Conservation (phyloP, 192 early-diverging fungal species). For the Dissophora globulifera region DNA sequence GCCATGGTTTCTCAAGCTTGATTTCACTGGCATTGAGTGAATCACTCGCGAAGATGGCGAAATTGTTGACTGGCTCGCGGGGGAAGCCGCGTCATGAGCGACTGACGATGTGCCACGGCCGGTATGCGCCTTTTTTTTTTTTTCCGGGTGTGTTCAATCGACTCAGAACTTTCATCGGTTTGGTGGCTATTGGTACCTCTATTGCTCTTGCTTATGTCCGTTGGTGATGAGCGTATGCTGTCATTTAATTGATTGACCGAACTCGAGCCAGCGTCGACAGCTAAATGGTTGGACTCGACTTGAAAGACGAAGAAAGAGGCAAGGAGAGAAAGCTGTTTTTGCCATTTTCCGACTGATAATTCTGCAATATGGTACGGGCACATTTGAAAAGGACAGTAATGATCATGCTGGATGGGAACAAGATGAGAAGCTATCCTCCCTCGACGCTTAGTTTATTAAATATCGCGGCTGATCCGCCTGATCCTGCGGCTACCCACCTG, state of each 20-base stretch:
- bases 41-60: constrained; percentile 3
- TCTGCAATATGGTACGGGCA: constrained; percentile 1
- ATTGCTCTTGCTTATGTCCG: constrained; percentile 1
- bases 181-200: constrained; percentile 5
- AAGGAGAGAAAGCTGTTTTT: constrained; percentile 1
- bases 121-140: constrained; percentile 1
- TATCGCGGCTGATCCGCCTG: no score
- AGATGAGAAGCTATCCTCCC: no score
- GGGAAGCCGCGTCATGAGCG: background rate
- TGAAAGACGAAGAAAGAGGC: background rate
- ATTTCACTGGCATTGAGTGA: background rate
- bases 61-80: background rate
- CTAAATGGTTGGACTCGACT: constrained; percentile 1
- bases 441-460: no score
- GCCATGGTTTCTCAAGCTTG: constrained; percentile 6
- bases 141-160: constrained; percentile 2
- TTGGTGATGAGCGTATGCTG: background rate
- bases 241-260: constrained; percentile 1
- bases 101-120: background rate
- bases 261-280: constrained; percentile 5
- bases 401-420: no score
- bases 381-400: no score
- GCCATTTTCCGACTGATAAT: background rate
- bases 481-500: no score
- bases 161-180: constrained; percentile 5